Conservation (phyloP, 192 early-diverging fungal genomes). For the Anaeromyces robustus region DNA sequence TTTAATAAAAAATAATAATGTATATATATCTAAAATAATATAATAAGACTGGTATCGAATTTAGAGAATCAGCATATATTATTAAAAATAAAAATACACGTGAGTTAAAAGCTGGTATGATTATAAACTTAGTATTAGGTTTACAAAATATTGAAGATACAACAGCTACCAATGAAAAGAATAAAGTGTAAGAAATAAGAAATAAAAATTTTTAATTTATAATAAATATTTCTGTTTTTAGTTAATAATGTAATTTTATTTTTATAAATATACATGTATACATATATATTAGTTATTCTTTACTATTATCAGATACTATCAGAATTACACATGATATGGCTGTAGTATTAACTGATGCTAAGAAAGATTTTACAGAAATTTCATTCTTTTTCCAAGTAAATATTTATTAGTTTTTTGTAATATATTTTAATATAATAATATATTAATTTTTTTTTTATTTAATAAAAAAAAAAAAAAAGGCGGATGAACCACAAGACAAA, state of each 20-base stretch:
- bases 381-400: slow-evolving; percentile 16
- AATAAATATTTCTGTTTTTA: too few species aligned
- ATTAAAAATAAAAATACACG: slow-evolving; percentile 55
- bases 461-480: neutral
- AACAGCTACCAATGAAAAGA: slow-evolving; percentile 48
- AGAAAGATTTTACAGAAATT: slow-evolving; percentile 2
- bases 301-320: slow-evolving; percentile 68
- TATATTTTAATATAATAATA: slow-evolving; percentile 1
- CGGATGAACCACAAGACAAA: slow-evolving; percentile 12
- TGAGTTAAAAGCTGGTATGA: slow-evolving; percentile 63
- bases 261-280: slow-evolving; percentile 3
- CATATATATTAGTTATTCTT: slow-evolving; percentile 44
- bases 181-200: slow-evolving; percentile 31
- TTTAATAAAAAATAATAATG: too few species aligned
- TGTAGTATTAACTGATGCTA: slow-evolving; percentile 42
- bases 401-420: slow-evolving; percentile 3
- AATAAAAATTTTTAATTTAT: neutral
- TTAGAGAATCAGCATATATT: slow-evolving; percentile 66
- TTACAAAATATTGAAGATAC: slow-evolving; percentile 71
- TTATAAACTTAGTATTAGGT: slow-evolving; percentile 66
- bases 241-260: too few species aligned
- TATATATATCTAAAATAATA: too few species aligned
- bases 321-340: slow-evolving; percentile 49
- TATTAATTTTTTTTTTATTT: too few species aligned
- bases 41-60: slow-evolving; percentile 79